A percentile compares a stretch with the other conserved stretches of the same genome.
Evolutionary conservation across 2,329 filamentous ascomycete genomes (phyloP).

Genomic region (Botrytis tulipae): DNA sequence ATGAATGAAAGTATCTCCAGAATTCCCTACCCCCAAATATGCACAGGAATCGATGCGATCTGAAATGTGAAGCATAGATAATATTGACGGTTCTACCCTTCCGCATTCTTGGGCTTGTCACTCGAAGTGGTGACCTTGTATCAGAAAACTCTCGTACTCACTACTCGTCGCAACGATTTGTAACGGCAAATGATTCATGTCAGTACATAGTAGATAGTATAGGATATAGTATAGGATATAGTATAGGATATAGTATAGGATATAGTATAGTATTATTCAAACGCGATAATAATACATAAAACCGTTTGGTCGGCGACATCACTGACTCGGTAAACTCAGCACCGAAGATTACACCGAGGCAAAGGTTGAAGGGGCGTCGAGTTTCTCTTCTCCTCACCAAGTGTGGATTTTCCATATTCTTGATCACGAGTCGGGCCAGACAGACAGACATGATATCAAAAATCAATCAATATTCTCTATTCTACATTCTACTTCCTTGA

Average conservation of each 20-base stretch:
- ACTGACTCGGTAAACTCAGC: background rate
- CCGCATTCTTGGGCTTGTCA: background rate
- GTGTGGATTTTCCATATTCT: background rate
- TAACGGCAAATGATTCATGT: background rate
- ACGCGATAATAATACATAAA: background rate
- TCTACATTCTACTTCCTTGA: background rate
- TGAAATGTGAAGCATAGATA: background rate
- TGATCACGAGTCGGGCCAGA: background rate
- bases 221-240: background rate
- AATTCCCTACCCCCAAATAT: background rate
- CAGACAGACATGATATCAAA: background rate
- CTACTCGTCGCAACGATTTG: background rate
- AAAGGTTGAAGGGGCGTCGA: slow-evolving; percentile 6
- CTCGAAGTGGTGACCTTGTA: background rate
- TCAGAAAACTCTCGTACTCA: background rate
- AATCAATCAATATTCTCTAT: background rate
- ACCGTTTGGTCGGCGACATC: slow-evolving; percentile 15
- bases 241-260: too few relatives aligned
- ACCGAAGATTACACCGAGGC: slow-evolving; percentile 12
- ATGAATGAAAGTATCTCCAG: background rate
- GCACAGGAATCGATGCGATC: background rate
- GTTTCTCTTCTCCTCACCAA: background rate
- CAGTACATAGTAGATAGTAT: too few relatives aligned
- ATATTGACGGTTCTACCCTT: background rate
- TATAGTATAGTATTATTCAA: too few relatives aligned